Evolutionary conservation across 2,329 filamentous ascomycete genomes (phyloP).

Genomic region (Aspergillus brunneoviolaceus): DNA sequence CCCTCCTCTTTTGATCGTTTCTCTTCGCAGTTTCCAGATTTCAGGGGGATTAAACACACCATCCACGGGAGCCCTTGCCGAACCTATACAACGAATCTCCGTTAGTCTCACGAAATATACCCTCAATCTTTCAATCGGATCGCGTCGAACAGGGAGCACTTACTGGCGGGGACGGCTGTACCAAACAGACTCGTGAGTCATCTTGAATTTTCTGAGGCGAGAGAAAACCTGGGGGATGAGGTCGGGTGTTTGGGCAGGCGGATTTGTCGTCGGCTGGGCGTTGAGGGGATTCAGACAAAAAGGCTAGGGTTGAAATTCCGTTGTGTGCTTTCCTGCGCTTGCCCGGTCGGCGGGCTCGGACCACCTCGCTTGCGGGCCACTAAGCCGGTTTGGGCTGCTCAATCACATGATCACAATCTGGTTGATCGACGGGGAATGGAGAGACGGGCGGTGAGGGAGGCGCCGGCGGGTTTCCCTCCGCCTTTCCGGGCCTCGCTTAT

Average conservation of each 20-base stretch:
- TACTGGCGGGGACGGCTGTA: conserved; percentile 96
- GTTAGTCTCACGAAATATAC: conserved; percentile 19
- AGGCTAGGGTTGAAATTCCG: conserved; percentile 35
- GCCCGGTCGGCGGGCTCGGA: conserved; percentile 25
- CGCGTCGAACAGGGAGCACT: conserved; percentile 17
- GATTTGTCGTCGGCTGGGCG: conserved; percentile 36
- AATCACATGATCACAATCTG: conserved; percentile 15
- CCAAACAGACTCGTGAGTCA: conserved; percentile 97
- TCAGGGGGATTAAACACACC: conserved; percentile 62
- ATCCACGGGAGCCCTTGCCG: conserved; percentile 92
- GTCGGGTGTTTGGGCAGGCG: conserved; percentile 34
- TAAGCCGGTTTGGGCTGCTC: conserved; percentile 23
- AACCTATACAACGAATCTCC: conserved; percentile 27
- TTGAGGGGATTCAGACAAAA: conserved; percentile 28
- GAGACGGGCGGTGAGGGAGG: not conserved
- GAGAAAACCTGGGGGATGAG: conserved; percentile 27
- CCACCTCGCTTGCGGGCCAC: conserved; percentile 33
- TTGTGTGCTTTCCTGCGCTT: conserved; percentile 31
- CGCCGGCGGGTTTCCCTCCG: no score
- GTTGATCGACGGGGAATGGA: not conserved
- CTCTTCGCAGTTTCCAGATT: not conserved
- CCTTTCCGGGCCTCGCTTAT: not conserved
- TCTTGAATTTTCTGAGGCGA: conserved; percentile 51
- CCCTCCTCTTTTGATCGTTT: not conserved
- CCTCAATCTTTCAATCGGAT: not conserved